Conservation (phyloP, 2,329 filamentous ascomycete species). For the Hypocreales sp. region DNA sequence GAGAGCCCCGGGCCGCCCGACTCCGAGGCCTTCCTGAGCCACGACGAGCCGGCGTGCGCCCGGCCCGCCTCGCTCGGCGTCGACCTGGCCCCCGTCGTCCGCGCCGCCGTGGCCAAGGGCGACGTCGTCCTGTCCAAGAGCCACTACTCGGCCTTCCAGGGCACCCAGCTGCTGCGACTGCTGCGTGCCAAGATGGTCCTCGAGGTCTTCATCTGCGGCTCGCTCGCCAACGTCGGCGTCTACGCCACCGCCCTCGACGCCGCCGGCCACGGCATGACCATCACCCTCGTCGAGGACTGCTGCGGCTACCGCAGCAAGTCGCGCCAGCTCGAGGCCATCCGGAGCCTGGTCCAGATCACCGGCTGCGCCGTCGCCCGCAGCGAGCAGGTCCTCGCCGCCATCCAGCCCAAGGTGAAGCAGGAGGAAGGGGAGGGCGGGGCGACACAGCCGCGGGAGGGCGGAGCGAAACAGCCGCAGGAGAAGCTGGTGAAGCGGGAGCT, state of each 20-base stretch:
- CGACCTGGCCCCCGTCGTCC: slow-evolving; percentile 27
- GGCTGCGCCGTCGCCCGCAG: slow-evolving; percentile 52
- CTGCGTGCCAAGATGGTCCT: slow-evolving; percentile 78
- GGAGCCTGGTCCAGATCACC: slow-evolving; percentile 56
- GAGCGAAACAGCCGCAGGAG: too few relatives aligned
- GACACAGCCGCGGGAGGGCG: background rate
- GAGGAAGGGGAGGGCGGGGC: background rate
- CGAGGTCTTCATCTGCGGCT: slow-evolving; percentile 78
- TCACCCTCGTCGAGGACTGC: slow-evolving; percentile 79
- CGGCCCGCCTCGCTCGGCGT: slow-evolving; percentile 26
- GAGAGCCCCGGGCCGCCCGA: slow-evolving; percentile 6
- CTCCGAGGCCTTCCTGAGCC: slow-evolving; percentile 31
- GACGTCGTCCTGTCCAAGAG: slow-evolving; percentile 50
- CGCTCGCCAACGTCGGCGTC: slow-evolving; percentile 73
- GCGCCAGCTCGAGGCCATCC: slow-evolving; percentile 56
- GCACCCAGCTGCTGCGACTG: slow-evolving; percentile 56
- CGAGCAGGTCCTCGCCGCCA: slow-evolving; percentile 34
- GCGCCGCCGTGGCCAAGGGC: slow-evolving; percentile 25
- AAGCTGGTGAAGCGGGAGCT: too few relatives aligned
- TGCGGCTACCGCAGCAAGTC: slow-evolving; percentile 60
- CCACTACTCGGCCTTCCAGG: slow-evolving; percentile 77
- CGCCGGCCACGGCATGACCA: slow-evolving; percentile 71
- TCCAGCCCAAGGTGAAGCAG: slow-evolving; percentile 6
- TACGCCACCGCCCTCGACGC: slow-evolving; percentile 88
- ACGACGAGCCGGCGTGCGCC: slow-evolving; percentile 25